Evolutionary conservation across 1,284 basidiomycete genomes (phyloP).

Genomic region (Apiotrichum akiyoshidainum): DNA sequence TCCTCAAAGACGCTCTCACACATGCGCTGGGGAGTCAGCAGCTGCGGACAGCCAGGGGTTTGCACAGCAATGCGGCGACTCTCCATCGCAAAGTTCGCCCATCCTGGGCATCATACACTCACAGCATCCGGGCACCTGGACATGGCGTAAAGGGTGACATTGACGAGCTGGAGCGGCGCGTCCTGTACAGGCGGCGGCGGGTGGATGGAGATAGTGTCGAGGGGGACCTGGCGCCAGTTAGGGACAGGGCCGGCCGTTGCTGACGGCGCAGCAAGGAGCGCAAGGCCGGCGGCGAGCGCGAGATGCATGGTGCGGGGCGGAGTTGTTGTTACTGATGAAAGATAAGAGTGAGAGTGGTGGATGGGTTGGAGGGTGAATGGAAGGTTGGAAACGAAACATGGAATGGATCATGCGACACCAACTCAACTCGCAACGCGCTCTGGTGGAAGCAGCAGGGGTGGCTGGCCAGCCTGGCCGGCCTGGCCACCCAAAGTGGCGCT

Average conservation of each 20-base stretch:
- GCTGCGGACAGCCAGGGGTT: neutral
- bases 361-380: no score
- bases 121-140: constrained; percentile 50
- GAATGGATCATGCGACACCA: no score
- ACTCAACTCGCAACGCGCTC: no score
- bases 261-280: neutral
- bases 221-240: constrained; percentile 1
- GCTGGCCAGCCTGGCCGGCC: neutral
- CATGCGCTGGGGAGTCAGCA: constrained; percentile 27
- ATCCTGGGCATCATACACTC: constrained; percentile 17
- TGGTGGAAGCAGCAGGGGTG: no score
- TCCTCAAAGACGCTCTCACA: constrained; percentile 73
- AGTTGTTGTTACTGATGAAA: neutral
- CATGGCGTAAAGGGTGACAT: constrained; percentile 49
- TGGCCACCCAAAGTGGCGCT: neutral
- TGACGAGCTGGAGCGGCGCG: constrained; percentile 21
- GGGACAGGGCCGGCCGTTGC: neutral
- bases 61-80: neutral
- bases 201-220: neutral
- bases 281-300: neutral
- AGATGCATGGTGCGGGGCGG: neutral
- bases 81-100: neutral
- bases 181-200: neutral
- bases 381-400: no score
- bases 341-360: no score